Conservation (phyloP, 2,329 filamentous ascomycete genomes). For the Purpureocillium lavendulum region DNA sequence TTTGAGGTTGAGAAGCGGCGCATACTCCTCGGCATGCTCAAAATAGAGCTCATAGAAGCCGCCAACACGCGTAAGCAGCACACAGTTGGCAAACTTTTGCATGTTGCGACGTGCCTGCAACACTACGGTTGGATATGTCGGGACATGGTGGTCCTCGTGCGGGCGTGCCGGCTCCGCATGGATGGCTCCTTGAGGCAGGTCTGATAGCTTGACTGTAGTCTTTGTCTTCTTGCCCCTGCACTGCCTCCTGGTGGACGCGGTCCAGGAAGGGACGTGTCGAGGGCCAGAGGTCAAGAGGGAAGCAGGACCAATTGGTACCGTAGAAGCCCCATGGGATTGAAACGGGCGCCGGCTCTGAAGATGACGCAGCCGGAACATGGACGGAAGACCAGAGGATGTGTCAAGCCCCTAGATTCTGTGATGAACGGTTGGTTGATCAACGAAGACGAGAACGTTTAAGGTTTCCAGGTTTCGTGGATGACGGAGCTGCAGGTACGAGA, state of each 20-base stretch:
- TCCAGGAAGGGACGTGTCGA: conserved; percentile 6
- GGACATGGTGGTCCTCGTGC: conserved; percentile 32
- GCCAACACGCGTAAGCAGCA: conserved; percentile 84
- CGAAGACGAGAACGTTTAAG: too few species aligned
- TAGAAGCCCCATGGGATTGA: conserved; percentile 1
- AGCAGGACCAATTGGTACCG: background rate
- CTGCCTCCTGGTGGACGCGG: conserved; percentile 11
- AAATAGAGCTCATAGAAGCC: conserved; percentile 98
- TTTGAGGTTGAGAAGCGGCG: conserved; percentile 79
- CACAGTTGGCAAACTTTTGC: conserved; percentile 81
- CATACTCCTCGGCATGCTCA: conserved; percentile 85
- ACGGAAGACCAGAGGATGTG: too few species aligned
- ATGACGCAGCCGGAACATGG: background rate
- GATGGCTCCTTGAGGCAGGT: conserved; percentile 47
- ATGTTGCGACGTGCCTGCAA: conserved; percentile 85
- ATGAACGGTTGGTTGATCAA: too few species aligned
- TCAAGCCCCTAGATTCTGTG: too few species aligned
- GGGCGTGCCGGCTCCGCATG: conserved; percentile 15
- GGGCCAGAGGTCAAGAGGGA: background rate
- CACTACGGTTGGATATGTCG: conserved; percentile 76
- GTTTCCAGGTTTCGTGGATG: too few species aligned
- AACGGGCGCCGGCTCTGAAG: conserved; percentile 3
- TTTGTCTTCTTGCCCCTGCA: conserved; percentile 45
- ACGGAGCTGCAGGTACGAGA: too few species aligned
- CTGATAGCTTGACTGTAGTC: conserved; percentile 44